phyloP scores from a whole-genome alignment of 2,329 filamentous ascomycete species.

The Penicillium thymicola region DNA sequence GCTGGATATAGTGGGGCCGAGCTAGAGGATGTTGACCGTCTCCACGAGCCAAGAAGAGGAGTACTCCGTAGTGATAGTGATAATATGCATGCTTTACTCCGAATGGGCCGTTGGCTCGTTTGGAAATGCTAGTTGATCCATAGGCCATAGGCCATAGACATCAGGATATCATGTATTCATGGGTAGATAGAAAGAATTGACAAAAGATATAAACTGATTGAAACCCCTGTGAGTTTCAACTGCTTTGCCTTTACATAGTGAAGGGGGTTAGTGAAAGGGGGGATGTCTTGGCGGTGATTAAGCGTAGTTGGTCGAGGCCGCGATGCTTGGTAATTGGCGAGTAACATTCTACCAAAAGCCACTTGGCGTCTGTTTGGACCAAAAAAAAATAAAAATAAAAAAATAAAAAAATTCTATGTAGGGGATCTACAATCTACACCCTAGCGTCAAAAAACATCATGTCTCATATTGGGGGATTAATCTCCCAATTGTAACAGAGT shows the following conservation, averaged over 20 bases:
- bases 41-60: slow-evolving; percentile 1
- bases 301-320: slow-evolving; percentile 12
- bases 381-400: not conserved
- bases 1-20: not conserved
- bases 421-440: not conserved
- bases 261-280: not conserved
- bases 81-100: not conserved
- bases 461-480: not conserved
- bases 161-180: not conserved
- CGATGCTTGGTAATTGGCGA: slow-evolving; percentile 14
- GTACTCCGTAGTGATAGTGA: not conserved
- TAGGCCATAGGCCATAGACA: not conserved
- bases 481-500: not conserved
- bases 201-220: too few relatives aligned
- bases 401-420: not conserved
- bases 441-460: not conserved
- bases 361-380: not conserved
- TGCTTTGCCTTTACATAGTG: not conserved
- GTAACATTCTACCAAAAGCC: not conserved
- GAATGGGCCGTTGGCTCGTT: not conserved
- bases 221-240: not conserved
- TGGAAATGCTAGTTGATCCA: not conserved
- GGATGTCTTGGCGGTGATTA: slow-evolving; percentile 9
- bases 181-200: not conserved
- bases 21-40: not conserved